Base-by-base conservation (phyloP, 2,329 filamentous ascomycete species). In the Xylariaceae sp. region DNA sequence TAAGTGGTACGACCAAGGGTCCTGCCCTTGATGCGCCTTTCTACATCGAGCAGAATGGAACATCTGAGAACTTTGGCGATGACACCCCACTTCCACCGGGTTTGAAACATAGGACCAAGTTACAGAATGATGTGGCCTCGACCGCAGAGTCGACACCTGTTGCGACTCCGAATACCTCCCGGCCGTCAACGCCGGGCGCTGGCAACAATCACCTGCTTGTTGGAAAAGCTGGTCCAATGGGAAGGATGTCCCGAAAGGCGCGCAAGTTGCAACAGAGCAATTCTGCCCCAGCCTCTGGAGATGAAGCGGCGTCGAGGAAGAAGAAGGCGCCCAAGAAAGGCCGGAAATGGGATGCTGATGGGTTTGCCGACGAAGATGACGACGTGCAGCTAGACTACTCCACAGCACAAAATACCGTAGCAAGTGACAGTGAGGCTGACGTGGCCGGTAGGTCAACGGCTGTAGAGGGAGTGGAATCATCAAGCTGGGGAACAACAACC, bases 301-400 rank as follows among this genome's bases (percentile, higher is more conserved):
- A 97, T 54, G 93, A 97, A 56, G 75, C 73, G 1, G 66, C 77
- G 4, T 67, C 73, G 15, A 73, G 76, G 50, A 82, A 80, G 56
- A 87, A 81, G 64, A 81, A 79, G 51, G 65, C 73, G 11, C 73
- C 69, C 8, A 97, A 97, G 72, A 90, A 89, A 63, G 88, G 88
- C 55, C 81, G 93, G 49, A 89, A 86, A 60, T 98, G 93, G 93
- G 87, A 90, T 57, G 87, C 86, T 4, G 88, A 95, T 60, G 93
- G 93, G 3, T 72, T 85, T 53, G 89, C 88, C 6, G 87, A 90
- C 50, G 91, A 95, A 59, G 87, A 89, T 43, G 86, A 87, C 45
- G 81, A 80, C 54, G 74, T 84, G 13, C 80, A 87, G 44, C 74
- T 98, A 26, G 93, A 98, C 67, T 98, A 97, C 66, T 98, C 93